Evolutionary conservation across 2,329 filamentous ascomycete genomes (phyloP).

Genomic region (Botrytis porri): DNA sequence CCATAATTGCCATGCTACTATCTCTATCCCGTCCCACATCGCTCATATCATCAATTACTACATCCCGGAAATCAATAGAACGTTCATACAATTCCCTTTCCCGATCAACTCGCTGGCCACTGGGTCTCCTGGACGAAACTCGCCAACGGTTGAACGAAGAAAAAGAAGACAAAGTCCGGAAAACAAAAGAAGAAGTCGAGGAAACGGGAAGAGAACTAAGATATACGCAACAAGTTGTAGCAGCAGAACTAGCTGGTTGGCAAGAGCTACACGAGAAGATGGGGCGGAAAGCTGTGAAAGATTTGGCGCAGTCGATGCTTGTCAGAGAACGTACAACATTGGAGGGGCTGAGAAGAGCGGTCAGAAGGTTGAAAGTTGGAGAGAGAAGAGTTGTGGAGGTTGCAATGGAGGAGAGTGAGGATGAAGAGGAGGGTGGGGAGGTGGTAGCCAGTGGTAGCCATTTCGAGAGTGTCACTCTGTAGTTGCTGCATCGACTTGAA

Average conservation of each 20-base stretch:
- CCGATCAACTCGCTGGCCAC: slow-evolving; percentile 74
- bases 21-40: slow-evolving; percentile 76
- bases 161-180: slow-evolving; percentile 73
- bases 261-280: slow-evolving; percentile 82
- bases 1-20: slow-evolving; percentile 75
- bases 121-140: slow-evolving; percentile 82
- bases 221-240: slow-evolving; percentile 92
- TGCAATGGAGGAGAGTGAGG: background rate
- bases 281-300: slow-evolving; percentile 69
- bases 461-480: slow-evolving; percentile 6
- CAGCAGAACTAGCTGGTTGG: slow-evolving; percentile 88
- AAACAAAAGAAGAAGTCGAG: slow-evolving; percentile 66
- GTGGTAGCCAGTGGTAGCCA: slow-evolving; percentile 1
- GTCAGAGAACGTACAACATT: slow-evolving; percentile 76
- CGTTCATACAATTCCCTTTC: slow-evolving; percentile 72
- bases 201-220: slow-evolving; percentile 77
- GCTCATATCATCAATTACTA: slow-evolving; percentile 73
- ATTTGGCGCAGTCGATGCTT: slow-evolving; percentile 75
- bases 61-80: slow-evolving; percentile 72
- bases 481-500: background rate
- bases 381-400: background rate
- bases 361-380: slow-evolving; percentile 48
- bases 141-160: slow-evolving; percentile 79
- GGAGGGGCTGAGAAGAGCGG: slow-evolving; percentile 74
- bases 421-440: background rate